These are phyloP conservation scores for Cryptococcus sp. DNA, from an alignment of 1,284 basidiomycete species.

Conservation along the genomic window DNA sequence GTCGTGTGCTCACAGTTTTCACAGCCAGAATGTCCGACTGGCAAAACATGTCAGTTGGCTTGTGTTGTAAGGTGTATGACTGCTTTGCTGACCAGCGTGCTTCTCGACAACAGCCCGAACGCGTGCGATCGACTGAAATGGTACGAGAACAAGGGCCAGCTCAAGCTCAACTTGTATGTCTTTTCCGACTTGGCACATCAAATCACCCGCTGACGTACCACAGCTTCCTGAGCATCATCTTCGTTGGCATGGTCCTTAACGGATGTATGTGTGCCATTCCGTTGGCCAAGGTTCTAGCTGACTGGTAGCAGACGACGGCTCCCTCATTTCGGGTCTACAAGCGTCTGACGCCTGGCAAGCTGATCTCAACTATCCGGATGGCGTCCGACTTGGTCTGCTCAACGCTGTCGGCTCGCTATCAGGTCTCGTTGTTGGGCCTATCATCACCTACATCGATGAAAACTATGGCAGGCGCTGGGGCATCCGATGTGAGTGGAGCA, in stretches of 20 bases:
- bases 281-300: conserved; percentile 2
- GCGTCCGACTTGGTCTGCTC: conserved; percentile 47
- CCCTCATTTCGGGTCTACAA: conserved; percentile 52
- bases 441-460: conserved; percentile 53
- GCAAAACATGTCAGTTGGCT: conserved; percentile 48
- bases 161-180: conserved; percentile 55
- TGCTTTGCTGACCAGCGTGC: not conserved
- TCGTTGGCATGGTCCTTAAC: conserved; percentile 54
- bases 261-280: conserved; percentile 42
- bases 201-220: conserved; percentile 5
- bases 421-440: conserved; percentile 50
- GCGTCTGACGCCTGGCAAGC: conserved; percentile 51
- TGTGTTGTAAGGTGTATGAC: not conserved
- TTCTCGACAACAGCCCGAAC: conserved; percentile 41
- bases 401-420: conserved; percentile 49
- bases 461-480: conserved; percentile 52
- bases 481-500: conserved; percentile 46
- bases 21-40: conserved; percentile 35
- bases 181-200: not conserved
- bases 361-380: conserved; percentile 44
- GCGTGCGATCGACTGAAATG: conserved; percentile 46
- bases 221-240: conserved; percentile 54
- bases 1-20: conserved; percentile 1
- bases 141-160: conserved; percentile 49
- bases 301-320: conserved; percentile 48